phyloP scores from a whole-genome alignment of 1,284 basidiomycete genomes.

The Cryptococcus sp. region DNA sequence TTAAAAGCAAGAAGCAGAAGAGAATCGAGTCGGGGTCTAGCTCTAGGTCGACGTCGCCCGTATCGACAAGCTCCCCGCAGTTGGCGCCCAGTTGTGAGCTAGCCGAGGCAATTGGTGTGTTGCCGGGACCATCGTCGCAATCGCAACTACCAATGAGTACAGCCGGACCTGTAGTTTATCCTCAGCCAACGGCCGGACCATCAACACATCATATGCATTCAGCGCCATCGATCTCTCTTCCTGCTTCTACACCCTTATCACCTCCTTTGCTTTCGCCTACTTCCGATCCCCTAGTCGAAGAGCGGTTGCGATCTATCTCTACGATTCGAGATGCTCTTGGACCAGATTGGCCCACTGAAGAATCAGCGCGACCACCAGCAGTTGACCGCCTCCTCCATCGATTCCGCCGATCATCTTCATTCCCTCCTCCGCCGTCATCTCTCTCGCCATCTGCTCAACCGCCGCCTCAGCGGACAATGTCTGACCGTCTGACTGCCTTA shows the following conservation, averaged over 20 bases:
- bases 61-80: too few species aligned
- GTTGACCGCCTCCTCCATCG: slow-evolving; percentile 21
- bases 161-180: background rate
- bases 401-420: slow-evolving; percentile 19
- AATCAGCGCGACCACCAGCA: slow-evolving; percentile 7
- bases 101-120: too few species aligned
- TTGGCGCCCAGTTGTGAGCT: too few species aligned
- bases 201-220: background rate
- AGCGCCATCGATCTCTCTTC: slow-evolving; percentile 1
- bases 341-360: slow-evolving; percentile 26
- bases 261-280: slow-evolving; percentile 9
- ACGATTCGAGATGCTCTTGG: slow-evolving; percentile 34
- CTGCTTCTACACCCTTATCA: background rate
- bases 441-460: background rate
- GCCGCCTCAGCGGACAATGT: slow-evolving; percentile 10
- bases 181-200: slow-evolving; percentile 1
- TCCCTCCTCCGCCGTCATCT: slow-evolving; percentile 6
- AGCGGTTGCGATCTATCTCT: slow-evolving; percentile 33
- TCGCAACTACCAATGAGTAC: background rate
- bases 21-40: background rate
- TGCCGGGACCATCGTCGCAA: background rate
- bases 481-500: slow-evolving; percentile 19
- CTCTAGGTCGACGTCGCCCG: too few species aligned
- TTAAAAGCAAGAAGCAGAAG: slow-evolving; percentile 6
- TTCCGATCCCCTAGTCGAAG: slow-evolving; percentile 34